Evolutionary conservation across 108 stramenopile genomes (phyloP).

Genomic region (Hondaea fermentalgiana): DNA sequence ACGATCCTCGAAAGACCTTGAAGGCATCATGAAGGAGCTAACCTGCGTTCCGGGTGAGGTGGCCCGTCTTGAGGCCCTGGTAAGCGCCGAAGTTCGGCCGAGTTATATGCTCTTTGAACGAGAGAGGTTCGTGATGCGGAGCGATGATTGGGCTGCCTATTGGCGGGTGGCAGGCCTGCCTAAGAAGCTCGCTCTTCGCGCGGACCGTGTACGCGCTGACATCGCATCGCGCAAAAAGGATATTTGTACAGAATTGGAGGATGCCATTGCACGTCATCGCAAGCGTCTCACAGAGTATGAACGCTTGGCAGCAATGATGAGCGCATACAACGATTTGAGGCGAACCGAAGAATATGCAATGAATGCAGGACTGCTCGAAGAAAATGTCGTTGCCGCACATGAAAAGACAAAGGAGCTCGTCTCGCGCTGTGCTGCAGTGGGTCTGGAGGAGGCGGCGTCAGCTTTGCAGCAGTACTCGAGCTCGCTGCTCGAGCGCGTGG

Average conservation of each 20-base stretch:
- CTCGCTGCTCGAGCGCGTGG: neutral
- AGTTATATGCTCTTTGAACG: neutral
- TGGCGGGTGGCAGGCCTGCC: neutral
- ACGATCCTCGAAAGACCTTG: neutral
- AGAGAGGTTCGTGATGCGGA: neutral
- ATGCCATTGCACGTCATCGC: neutral
- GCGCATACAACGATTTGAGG: neutral
- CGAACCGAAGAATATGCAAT: neutral
- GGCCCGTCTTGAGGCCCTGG: neutral
- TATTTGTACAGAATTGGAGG: neutral
- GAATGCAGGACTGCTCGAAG: neutral
- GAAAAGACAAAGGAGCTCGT: neutral
- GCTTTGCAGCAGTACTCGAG: neutral
- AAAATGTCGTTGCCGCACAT: neutral
- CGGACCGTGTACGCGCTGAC: neutral
- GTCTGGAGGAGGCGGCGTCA: neutral
- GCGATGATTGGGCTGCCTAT: neutral
- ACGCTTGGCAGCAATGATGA: neutral
- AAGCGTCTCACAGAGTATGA: neutral
- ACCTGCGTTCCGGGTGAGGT: neutral
- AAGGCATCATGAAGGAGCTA: neutral
- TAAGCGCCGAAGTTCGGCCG: neutral
- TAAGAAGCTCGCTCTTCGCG: neutral
- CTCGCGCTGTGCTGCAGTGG: neutral
- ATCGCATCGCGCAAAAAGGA: neutral